Base-by-base conservation (phyloP, 139 green algal species). In the Picochlorum sp. region DNA sequence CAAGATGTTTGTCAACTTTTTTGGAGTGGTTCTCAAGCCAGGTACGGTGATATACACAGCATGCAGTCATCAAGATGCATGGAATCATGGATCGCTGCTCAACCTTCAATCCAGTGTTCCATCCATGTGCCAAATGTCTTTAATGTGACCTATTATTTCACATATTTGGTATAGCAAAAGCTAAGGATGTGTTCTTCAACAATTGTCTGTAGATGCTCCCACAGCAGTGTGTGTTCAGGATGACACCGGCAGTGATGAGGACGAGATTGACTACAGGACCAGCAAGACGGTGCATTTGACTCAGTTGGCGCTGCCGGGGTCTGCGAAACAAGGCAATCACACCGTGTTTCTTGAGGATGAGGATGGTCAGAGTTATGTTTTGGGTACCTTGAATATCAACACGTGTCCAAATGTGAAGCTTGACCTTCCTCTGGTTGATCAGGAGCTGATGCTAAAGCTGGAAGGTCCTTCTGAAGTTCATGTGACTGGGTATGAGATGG, bases 401-500 rank as follows among this genome's bases (percentile, higher is more conserved):
- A 64, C 65, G 15, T 70, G 65, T 60, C 20, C 49, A 15, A 63
- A 77, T 31, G 63, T 77, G 26, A 55, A 57, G 18, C 50, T 71
- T 15, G 71, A 77, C 41, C 41, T 73, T 49, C 63, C 59, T 10
- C 21, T 77, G 1, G 30, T 58, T 16, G 50, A 49, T 24, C 49
- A 72, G 26, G 51, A 52, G n/a, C 21, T 77, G 21, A 23, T 20
- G 28, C 16, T 77, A 23, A 77, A 60, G 56, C 59, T 73, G 50
- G 73, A 20, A 45, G 71, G 71, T 6, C 9, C 28, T 14, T 65
- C 57, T 24, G 49, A 69, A 6, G 64, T 77, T n/a, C 54, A 65
- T 54, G 13, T 77, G 15, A 73, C 71, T 31, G 71, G 71, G n/a
- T 77, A 77, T 34, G 38, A 57, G 1, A 41, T 16, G 23, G 18